These are phyloP conservation scores for Voacanga thouarsii DNA, from an alignment of 257 asterid genomes.

Conservation along the genomic window DNA sequence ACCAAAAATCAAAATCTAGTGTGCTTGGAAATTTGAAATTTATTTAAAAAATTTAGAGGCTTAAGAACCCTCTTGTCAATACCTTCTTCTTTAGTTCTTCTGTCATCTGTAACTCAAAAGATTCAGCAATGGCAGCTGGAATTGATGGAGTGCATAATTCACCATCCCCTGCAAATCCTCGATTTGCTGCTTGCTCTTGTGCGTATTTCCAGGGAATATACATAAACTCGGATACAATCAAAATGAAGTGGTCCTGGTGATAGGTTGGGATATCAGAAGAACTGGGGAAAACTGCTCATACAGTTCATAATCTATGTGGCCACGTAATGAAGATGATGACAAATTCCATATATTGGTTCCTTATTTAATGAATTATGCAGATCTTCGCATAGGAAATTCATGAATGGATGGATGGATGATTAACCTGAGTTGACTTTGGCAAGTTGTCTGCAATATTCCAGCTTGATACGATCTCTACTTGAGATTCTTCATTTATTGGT, in stretches of 20 bases:
- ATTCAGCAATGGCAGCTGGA: slow-evolving; percentile 82
- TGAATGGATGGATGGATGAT: slow-evolving; percentile 6
- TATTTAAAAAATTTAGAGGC: neutral
- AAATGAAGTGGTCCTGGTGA: slow-evolving; percentile 80
- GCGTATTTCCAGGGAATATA: slow-evolving; percentile 91
- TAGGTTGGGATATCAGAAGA: slow-evolving; percentile 5
- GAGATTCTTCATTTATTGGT: slow-evolving; percentile 42
- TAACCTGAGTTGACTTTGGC: slow-evolving; percentile 75
- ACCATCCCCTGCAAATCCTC: slow-evolving; percentile 48
- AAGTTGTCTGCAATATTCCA: slow-evolving; percentile 84
- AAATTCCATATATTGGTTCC: neutral
- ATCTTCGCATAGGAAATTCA: neutral
- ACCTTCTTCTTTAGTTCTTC: slow-evolving; percentile 81
- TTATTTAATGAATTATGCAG: neutral
- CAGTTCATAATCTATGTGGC: neutral
- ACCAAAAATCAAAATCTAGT: slow-evolving; percentile 7
- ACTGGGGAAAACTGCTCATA: neutral
- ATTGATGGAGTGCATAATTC: slow-evolving; percentile 89
- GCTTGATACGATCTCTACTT: slow-evolving; percentile 73
- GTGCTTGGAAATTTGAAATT: slow-evolving; percentile 2
- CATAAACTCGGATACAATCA: slow-evolving; percentile 81
- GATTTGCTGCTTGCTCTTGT: slow-evolving; percentile 67
- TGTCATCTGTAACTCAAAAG: slow-evolving; percentile 69
- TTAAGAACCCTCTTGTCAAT: neutral
- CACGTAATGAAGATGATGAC: neutral